Evolutionary conservation across 2,329 filamentous ascomycete species (phyloP).

Genomic region (Domatiomyces globalis): DNA sequence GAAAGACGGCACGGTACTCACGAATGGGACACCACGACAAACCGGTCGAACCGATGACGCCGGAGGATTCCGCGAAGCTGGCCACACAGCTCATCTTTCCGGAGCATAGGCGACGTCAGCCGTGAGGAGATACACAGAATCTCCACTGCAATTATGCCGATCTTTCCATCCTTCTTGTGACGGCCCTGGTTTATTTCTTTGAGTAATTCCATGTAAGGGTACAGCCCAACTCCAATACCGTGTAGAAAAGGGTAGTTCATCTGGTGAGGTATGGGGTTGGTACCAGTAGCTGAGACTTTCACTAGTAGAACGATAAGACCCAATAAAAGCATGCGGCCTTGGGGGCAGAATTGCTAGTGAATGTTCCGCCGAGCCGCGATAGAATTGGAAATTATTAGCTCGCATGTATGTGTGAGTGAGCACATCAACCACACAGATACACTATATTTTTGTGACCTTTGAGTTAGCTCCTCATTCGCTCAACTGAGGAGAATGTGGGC

Average conservation of each 20-base stretch:
- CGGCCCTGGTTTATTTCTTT: constrained; percentile 34
- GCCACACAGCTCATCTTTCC: constrained; percentile 36
- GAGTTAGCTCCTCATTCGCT: neutral
- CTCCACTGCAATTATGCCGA: constrained; percentile 5
- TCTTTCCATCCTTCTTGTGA: neutral
- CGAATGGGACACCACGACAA: constrained; percentile 48
- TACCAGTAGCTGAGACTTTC: constrained; percentile 42
- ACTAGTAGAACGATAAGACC: constrained; percentile 1
- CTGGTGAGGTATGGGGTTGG: constrained; percentile 45
- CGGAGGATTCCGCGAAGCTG: constrained; percentile 46
- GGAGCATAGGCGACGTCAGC: constrained; percentile 41
- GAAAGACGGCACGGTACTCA: constrained; percentile 3
- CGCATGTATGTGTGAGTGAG: constrained; percentile 6
- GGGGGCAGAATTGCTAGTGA: constrained; percentile 6
- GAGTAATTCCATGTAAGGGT: constrained; percentile 47
- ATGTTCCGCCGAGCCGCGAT: constrained; percentile 6
- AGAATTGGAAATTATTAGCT: constrained; percentile 5
- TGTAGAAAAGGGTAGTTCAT: constrained; percentile 50
- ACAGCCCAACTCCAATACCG: constrained; percentile 55
- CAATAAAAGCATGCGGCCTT: constrained; percentile 7
- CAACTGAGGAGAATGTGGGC: neutral
- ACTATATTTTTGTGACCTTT: constrained; percentile 18
- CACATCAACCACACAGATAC: constrained; percentile 35
- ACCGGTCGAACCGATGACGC: constrained; percentile 42
- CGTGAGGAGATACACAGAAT: constrained; percentile 40